phyloP scores from a whole-genome alignment of 1,284 basidiomycete genomes.

The Cryptococcus hybrid region DNA sequence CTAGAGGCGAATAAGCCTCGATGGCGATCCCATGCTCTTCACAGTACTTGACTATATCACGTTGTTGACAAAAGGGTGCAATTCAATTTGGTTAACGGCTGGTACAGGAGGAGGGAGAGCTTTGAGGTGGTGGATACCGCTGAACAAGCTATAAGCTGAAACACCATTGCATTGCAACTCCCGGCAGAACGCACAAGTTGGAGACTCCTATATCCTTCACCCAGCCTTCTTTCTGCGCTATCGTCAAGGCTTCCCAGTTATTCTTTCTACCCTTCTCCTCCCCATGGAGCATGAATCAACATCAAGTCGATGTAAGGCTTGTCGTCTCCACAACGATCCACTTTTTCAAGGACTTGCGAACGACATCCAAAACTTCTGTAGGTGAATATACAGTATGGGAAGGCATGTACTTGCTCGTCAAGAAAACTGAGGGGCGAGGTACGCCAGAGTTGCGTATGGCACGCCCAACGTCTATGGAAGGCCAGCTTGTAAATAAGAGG shows the following conservation, averaged over 20 bases:
- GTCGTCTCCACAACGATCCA: slow-evolving; percentile 6
- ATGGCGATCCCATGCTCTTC: slow-evolving; percentile 63
- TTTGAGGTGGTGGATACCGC: slow-evolving; percentile 72
- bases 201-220: slow-evolving; percentile 71
- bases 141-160: slow-evolving; percentile 32
- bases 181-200: slow-evolving; percentile 60
- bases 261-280: slow-evolving; percentile 31
- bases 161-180: background rate
- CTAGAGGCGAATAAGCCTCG: slow-evolving; percentile 73
- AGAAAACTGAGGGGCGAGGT: slow-evolving; percentile 37
- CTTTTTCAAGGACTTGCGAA: slow-evolving; percentile 19
- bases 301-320: slow-evolving; percentile 67
- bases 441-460: slow-evolving; percentile 13
- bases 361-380: slow-evolving; percentile 49
- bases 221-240: slow-evolving; percentile 60
- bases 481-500: background rate
- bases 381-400: slow-evolving; percentile 58
- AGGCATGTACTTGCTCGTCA: slow-evolving; percentile 62
- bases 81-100: slow-evolving; percentile 81
- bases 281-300: slow-evolving; percentile 60
- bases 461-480: slow-evolving; percentile 21
- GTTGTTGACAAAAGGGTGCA: slow-evolving; percentile 82
- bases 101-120: slow-evolving; percentile 70
- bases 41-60: slow-evolving; percentile 75
- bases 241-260: slow-evolving; percentile 33